A percentile compares a stretch with the other conserved stretches of the same genome.
Conservation (phyloP, 345 rosid genomes). For the Lagerstroemia speciosa region DNA sequence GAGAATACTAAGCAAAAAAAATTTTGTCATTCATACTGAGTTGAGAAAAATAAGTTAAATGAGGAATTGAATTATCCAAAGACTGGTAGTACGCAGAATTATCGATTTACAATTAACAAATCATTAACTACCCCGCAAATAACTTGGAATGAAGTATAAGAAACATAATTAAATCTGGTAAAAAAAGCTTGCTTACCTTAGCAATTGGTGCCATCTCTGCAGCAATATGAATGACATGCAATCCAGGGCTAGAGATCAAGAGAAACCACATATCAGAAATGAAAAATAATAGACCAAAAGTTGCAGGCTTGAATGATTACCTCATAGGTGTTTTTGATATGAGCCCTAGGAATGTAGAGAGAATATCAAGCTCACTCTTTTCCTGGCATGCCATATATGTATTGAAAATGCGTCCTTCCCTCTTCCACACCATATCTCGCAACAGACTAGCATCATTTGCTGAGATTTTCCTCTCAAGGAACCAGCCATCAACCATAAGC, state of each 20-base stretch:
- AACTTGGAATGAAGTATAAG: no score
- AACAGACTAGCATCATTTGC: constrained; percentile 50
- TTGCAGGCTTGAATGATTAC: constrained; percentile 23
- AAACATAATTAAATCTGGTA: neutral
- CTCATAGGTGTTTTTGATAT: constrained; percentile 42
- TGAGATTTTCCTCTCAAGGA: constrained; percentile 74
- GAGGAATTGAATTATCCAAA: neutral
- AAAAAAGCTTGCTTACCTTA: constrained; percentile 49
- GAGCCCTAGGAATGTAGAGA: constrained; percentile 55
- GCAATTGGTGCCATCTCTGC: constrained; percentile 99
- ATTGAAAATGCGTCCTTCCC: constrained; percentile 49
- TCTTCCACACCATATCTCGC: constrained; percentile 84
- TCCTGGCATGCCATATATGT: constrained; percentile 55
- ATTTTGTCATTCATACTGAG: neutral
- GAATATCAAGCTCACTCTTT: constrained; percentile 53
- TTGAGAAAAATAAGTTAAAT: neutral
- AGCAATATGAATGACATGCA: constrained; percentile 79
- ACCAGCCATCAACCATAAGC: constrained; percentile 88
- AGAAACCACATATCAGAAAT: constrained; percentile 24
- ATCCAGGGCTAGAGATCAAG: constrained; percentile 68
- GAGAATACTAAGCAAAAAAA: neutral
- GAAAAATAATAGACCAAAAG: neutral
- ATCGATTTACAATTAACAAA: no score
- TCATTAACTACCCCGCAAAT: no score
- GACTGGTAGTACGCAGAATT: neutral